A percentile compares a stretch with the other conserved stretches of the same genome.
phyloP scores from a whole-genome alignment of 768 basidiomycete genomes.

The Mrakia hoshinonis region DNA sequence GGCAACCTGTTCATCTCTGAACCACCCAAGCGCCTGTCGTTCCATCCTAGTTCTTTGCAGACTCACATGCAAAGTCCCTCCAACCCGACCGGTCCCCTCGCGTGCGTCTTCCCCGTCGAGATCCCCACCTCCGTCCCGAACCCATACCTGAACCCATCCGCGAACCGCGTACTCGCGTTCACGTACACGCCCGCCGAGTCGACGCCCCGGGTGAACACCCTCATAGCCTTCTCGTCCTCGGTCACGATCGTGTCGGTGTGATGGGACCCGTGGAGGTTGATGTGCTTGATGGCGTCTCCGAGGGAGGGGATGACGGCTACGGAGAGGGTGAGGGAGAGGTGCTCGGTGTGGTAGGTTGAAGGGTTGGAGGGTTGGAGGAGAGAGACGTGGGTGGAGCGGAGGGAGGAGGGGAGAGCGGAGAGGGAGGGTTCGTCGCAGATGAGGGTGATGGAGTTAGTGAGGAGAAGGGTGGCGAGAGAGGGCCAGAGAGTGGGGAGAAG shows the following conservation, averaged over 20 bases:
- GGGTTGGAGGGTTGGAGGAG: conserved; percentile 51
- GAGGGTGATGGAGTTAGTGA: conserved; percentile 62
- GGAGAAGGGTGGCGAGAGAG: conserved; percentile 60
- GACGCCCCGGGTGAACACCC: conserved; percentile 74
- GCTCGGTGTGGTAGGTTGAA: conserved; percentile 74
- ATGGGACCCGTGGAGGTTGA: conserved; percentile 86
- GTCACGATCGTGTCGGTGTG: conserved; percentile 93
- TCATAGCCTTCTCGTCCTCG: conserved; percentile 54
- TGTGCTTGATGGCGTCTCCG: conserved; percentile 66
- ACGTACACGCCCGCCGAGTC: conserved; percentile 88
- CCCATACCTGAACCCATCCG: conserved; percentile 92
- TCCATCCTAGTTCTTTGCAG: no score
- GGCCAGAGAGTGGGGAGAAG: conserved; percentile 71
- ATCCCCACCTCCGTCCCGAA: conserved; percentile 98
- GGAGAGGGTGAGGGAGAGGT: conserved; percentile 74
- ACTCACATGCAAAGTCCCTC: conserved; percentile 32
- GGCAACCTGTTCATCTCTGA: no score
- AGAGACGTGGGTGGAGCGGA: conserved; percentile 25
- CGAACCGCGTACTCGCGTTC: conserved; percentile 91
- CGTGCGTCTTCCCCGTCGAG: conserved; percentile 91
- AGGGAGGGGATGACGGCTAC: conserved; percentile 68
- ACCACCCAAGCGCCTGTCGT: no score
- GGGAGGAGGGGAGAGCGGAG: conserved; percentile 45
- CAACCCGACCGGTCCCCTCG: conserved; percentile 88
- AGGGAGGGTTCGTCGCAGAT: conserved; percentile 67